Evolutionary conservation across 2,329 filamentous ascomycete species (phyloP).

Genomic region (Colletotrichum navitas): DNA sequence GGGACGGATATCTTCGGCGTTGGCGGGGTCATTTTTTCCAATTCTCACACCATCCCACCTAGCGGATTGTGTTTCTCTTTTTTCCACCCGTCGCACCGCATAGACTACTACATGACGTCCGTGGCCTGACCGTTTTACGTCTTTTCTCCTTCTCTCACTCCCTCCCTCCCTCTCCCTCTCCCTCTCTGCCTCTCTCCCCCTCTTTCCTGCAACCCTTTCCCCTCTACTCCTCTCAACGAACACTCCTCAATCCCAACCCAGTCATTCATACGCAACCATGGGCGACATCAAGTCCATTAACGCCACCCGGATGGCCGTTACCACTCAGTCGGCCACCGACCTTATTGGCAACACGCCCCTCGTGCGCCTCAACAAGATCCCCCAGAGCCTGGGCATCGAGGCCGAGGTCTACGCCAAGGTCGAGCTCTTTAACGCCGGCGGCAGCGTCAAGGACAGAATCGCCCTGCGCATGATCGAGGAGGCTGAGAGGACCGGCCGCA

Average conservation of each 20-base stretch:
- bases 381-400: constrained; percentile 89
- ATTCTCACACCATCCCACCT: constrained; percentile 40
- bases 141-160: not conserved
- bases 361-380: constrained; percentile 92
- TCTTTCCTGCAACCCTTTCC: not conserved
- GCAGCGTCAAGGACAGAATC: constrained; percentile 95
- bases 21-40: constrained; percentile 33
- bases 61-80: constrained; percentile 39
- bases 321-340: constrained; percentile 77
- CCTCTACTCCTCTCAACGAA: not conserved
- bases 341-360: constrained; percentile 98
- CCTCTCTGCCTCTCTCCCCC: not conserved
- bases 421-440: constrained; percentile 93
- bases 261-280: constrained; percentile 32
- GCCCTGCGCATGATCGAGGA: constrained; percentile 97
- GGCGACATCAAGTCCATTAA: constrained; percentile 41
- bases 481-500: constrained; percentile 89
- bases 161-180: not conserved
- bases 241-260: not conserved
- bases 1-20: constrained; percentile 42
- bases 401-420: constrained; percentile 91
- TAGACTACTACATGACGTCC: not conserved
- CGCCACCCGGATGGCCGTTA: constrained; percentile 47
- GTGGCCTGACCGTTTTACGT: constrained; percentile 13
- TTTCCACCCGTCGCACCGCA: not conserved